Conservation (phyloP, 805 yeast species). For the Brettanomyces anomalus region DNA sequence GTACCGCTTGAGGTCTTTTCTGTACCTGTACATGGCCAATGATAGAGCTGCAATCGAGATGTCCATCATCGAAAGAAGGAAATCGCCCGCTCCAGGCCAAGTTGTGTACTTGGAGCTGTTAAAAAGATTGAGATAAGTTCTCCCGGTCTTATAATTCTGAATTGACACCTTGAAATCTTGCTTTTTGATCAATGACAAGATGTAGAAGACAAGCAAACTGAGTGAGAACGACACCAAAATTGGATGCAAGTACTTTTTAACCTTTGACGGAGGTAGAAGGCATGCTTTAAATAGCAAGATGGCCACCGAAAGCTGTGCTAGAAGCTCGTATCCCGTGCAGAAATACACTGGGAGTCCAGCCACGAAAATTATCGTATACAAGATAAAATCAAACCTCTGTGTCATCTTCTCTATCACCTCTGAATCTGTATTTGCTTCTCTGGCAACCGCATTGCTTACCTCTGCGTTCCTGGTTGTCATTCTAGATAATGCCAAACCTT, state of each 20-base stretch:
- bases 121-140: conserved; percentile 53
- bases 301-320: conserved; percentile 54
- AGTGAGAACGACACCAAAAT: conserved; percentile 56
- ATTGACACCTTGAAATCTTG: conserved; percentile 45
- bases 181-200: conserved; percentile 45
- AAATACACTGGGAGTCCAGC: conserved; percentile 56
- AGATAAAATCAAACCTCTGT: conserved; percentile 40
- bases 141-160: conserved; percentile 56
- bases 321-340: conserved; percentile 45
- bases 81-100: conserved; percentile 80
- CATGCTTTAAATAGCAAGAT: conserved; percentile 46
- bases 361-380: conserved; percentile 39
- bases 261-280: conserved; percentile 35
- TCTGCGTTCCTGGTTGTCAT: conserved; percentile 15
- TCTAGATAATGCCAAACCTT: conserved; percentile 19
- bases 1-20: conserved; percentile 52
- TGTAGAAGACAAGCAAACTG: conserved; percentile 55
- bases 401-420: not conserved
- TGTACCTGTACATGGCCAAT: conserved; percentile 68
- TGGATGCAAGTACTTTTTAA: conserved; percentile 55
- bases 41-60: conserved; percentile 68
- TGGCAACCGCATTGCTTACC: not conserved
- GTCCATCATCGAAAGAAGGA: conserved; percentile 63
- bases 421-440: not conserved
- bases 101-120: conserved; percentile 26